Percentiles rank a stretch among this genome's conserved stretches.
Conservation (phyloP, 192 early-diverging fungal genomes). For the Helicostylum pulchrum region DNA sequence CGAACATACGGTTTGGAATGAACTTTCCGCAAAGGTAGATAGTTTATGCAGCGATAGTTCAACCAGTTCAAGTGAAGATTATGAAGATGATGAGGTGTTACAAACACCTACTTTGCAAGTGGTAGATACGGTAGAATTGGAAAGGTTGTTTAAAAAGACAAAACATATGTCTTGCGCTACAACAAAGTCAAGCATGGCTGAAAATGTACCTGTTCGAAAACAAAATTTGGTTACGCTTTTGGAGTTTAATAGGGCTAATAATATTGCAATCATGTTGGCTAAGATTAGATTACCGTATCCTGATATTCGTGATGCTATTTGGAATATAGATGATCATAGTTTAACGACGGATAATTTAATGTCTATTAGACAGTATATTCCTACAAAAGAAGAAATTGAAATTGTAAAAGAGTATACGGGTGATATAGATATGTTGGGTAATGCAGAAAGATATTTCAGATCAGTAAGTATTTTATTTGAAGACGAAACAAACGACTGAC, state of each 20-base stretch:
- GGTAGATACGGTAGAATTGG: constrained; percentile 47
- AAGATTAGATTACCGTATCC: constrained; percentile 48
- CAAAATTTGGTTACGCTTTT: constrained; percentile 40
- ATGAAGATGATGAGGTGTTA: not conserved
- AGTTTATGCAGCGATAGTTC: constrained; percentile 5
- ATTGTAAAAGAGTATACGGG: constrained; percentile 47
- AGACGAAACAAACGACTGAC: not conserved
- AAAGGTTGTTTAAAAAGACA: constrained; percentile 46
- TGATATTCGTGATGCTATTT: constrained; percentile 51
- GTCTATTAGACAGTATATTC: constrained; percentile 53
- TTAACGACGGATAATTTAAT: constrained; percentile 51
- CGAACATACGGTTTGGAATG: constrained; percentile 51
- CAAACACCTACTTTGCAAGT: constrained; percentile 6
- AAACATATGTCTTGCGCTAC: constrained; percentile 1
- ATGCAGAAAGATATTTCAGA: constrained; percentile 55
- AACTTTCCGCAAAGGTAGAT: constrained; percentile 22
- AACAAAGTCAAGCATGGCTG: not conserved
- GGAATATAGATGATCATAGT: constrained; percentile 51
- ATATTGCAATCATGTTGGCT: constrained; percentile 59
- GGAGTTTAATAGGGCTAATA: constrained; percentile 54
- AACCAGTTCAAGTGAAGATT: constrained; percentile 25
- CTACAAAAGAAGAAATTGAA: constrained; percentile 53
- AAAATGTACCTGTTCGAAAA: constrained; percentile 26
- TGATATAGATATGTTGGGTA: constrained; percentile 44
- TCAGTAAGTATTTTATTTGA: constrained; percentile 29